These are phyloP conservation scores for Solanum tarapatanum DNA, from an alignment of 257 asterid species.

Conservation along the genomic window DNA sequence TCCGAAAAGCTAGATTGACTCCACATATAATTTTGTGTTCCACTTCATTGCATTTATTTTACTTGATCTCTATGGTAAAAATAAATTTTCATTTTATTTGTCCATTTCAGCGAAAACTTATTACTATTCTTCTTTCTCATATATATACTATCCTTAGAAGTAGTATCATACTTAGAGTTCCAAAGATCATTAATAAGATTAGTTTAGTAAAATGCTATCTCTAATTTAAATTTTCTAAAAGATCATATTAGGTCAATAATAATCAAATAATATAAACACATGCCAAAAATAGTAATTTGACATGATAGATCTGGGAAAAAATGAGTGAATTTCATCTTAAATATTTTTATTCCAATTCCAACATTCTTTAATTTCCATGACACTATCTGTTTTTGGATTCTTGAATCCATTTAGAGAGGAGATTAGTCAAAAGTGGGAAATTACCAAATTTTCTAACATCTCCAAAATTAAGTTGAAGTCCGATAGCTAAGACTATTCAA, in stretches of 20 bases:
- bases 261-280: background rate
- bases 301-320: background rate
- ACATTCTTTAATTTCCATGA: background rate
- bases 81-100: no score
- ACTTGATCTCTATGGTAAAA: no score
- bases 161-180: background rate
- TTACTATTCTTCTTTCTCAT: background rate
- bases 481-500: background rate
- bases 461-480: background rate
- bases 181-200: background rate
- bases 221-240: background rate
- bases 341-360: background rate
- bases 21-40: background rate
- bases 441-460: background rate
- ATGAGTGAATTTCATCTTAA: background rate
- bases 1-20: background rate
- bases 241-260: background rate
- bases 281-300: background rate
- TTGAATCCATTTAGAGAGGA: background rate
- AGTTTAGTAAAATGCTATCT: background rate
- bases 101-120: background rate
- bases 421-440: background rate
- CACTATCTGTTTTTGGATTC: background rate
- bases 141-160: background rate
- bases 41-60: no score